phyloP scores from a whole-genome alignment of 257 asterid species.

The Nicotiana benthamiana region DNA sequence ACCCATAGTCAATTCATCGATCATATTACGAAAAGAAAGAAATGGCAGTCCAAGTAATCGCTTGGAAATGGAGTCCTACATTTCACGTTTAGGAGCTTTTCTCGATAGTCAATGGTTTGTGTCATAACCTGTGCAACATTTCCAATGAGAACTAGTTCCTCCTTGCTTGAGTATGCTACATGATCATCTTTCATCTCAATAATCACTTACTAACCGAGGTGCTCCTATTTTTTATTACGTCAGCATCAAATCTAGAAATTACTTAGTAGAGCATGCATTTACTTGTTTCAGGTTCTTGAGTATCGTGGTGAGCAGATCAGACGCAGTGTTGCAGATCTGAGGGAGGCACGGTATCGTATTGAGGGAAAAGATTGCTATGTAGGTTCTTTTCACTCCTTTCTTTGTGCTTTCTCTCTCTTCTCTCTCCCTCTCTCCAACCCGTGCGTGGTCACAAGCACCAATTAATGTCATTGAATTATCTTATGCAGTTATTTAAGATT shows the following conservation, averaged over 20 bases:
- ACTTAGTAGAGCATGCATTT: constrained; percentile 6
- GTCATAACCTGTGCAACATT: neutral
- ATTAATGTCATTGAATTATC: constrained; percentile 4
- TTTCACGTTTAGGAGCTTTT: neutral
- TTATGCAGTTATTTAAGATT: constrained; percentile 81
- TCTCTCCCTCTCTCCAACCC: neutral
- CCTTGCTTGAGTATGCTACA: constrained; percentile 2
- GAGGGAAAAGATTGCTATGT: constrained; percentile 97
- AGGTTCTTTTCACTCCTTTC: constrained; percentile 13
- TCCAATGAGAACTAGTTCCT: neutral
- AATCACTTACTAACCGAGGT: neutral
- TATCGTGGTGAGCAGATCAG: constrained; percentile 99
- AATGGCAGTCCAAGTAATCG: neutral
- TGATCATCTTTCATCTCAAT: neutral
- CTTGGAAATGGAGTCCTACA: neutral
- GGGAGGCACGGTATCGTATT: constrained; percentile 79
- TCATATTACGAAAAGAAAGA: neutral
- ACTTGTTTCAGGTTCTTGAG: constrained; percentile 70
- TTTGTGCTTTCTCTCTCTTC: neutral
- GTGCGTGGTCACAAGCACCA: neutral
- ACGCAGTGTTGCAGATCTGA: constrained; percentile 86
- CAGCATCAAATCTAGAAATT: constrained; percentile 1
- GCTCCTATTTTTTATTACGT: neutral
- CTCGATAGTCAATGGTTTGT: neutral
- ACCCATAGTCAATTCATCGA: neutral